Base-by-base conservation (phyloP, 2,329 filamentous ascomycete species). In the Talaromyces sp. region DNA sequence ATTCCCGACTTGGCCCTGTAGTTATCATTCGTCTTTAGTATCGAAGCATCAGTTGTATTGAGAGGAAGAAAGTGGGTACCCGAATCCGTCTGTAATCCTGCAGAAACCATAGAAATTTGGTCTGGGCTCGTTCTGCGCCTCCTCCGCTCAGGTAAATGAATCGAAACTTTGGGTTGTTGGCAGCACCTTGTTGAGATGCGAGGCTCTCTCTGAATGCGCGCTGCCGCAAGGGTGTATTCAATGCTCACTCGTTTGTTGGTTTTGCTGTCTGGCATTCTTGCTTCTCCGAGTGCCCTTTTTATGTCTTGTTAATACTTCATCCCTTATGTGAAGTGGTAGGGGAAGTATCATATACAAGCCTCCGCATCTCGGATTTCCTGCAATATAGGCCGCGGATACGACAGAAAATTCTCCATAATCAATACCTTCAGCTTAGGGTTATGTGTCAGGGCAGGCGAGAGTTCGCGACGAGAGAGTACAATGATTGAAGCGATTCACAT, bases 81-180 rank as follows among this genome's bases (percentile, higher is more conserved):
- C 40, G 38, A 29, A 59, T 43, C 11, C 67, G 70, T 47, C 76
- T 68, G 40, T 63, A 63, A 34, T 72, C 70, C 3, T 69, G 61
- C 58, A 75, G 29, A 40, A 78, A 70, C 79, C 78, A 82, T 40
- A 81, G 66, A 15, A 71, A 72, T 59, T 74, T 74, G 25, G 72
- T 74, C 68, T 77, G 73, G 66, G 81, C 75, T 64, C 77, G 74
- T 67, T 81, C 78, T 17, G 78, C 76, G 25, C 76, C 72, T 58
- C 69, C 75, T 15, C 74, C 76, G 59, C 74, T 77, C 22, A 79
- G 67, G 68, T 79, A 82, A 2, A 83, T 69, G 66, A 83, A 83
- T 1, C 79, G 72, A 66, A 83, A 82, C 40, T 69, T 75, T 49
- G 70, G 71, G 0, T 70, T 71, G 29, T 65, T 45, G 43, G 7